Conservation (phyloP, 2,329 filamentous ascomycete genomes). For the Paracoccidioides lutzii region DNA sequence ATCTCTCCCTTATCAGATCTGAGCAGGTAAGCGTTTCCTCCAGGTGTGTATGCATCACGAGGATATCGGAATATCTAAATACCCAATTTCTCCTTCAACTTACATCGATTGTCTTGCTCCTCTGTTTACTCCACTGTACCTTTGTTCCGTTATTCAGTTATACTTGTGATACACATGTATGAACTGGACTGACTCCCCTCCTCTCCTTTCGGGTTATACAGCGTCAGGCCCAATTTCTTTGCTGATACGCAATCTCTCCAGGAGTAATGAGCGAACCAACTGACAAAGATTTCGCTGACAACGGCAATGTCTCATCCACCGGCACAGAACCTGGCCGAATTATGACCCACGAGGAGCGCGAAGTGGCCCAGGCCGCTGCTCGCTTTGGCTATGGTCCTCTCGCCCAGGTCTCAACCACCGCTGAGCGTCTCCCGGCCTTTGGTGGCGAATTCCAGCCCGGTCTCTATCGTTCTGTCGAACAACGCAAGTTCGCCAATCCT, state of each 20-base stretch:
- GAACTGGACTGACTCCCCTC: too few species aligned
- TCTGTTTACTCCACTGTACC: too few species aligned
- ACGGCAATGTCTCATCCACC: neutral
- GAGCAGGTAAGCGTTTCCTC: too few species aligned
- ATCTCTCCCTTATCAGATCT: too few species aligned
- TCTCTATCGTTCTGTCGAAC: constrained; percentile 49
- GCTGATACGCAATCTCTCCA: neutral
- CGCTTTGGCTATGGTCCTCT: constrained; percentile 41
- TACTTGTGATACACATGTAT: too few species aligned
- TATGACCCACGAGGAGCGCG: constrained; percentile 33
- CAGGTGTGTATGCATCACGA: too few species aligned
- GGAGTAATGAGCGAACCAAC: neutral
- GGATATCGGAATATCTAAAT: too few species aligned
- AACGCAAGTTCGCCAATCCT: constrained; percentile 64
- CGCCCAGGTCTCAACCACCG: constrained; percentile 35
- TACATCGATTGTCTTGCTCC: too few species aligned
- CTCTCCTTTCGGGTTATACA: neutral
- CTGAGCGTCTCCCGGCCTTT: constrained; percentile 45
- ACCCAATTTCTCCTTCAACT: too few species aligned
- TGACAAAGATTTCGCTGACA: constrained; percentile 1
- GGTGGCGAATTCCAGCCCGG: constrained; percentile 64
- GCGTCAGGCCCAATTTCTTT: neutral
- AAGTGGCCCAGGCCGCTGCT: constrained; percentile 32
- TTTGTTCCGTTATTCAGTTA: too few species aligned
- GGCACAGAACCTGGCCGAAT: constrained; percentile 6